Conservation (phyloP, 2,329 filamentous ascomycete species). For the Xylaria polymorpha region DNA sequence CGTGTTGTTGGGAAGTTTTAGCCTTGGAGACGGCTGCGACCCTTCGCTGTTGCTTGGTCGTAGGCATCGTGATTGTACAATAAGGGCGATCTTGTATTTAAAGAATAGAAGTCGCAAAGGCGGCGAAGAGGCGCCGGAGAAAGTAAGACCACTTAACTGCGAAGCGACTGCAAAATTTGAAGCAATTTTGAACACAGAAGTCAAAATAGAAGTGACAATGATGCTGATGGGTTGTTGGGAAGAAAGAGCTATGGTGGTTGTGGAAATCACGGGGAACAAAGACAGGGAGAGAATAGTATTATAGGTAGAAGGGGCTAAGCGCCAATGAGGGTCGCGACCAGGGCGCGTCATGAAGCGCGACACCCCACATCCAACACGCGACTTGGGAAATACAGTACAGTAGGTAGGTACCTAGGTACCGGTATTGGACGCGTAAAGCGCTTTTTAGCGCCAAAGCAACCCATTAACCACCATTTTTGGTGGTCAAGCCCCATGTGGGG, state of each 20-base stretch:
- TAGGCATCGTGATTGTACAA: constrained; percentile 44
- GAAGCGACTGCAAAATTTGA: constrained; percentile 8
- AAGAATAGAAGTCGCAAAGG: background rate
- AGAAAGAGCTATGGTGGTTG: constrained; percentile 24
- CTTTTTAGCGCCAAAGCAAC: constrained; percentile 7
- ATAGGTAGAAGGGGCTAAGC: constrained; percentile 24
- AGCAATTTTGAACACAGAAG: constrained; percentile 4
- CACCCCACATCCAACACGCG: constrained; percentile 31
- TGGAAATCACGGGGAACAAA: constrained; percentile 1
- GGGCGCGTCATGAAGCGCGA: constrained; percentile 28
- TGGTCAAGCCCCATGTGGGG: constrained; percentile 17
- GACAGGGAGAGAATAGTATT: constrained; percentile 14
- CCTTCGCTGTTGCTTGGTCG: constrained; percentile 47
- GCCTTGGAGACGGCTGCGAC: constrained; percentile 41
- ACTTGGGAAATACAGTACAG: constrained; percentile 35
- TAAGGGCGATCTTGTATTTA: background rate
- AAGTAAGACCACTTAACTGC: constrained; percentile 9
- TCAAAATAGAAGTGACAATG: constrained; percentile 21
- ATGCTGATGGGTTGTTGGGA: constrained; percentile 4
- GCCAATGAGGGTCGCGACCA: constrained; percentile 23
- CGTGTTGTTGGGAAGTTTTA: constrained; percentile 44
- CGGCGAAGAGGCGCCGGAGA: background rate
- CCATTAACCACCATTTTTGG: background rate
- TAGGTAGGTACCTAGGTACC: too few relatives aligned
- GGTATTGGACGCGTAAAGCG: constrained; percentile 35